Evolutionary conservation across 2,329 filamentous ascomycete genomes (phyloP).

Genomic region (Aspergillus sp.): DNA sequence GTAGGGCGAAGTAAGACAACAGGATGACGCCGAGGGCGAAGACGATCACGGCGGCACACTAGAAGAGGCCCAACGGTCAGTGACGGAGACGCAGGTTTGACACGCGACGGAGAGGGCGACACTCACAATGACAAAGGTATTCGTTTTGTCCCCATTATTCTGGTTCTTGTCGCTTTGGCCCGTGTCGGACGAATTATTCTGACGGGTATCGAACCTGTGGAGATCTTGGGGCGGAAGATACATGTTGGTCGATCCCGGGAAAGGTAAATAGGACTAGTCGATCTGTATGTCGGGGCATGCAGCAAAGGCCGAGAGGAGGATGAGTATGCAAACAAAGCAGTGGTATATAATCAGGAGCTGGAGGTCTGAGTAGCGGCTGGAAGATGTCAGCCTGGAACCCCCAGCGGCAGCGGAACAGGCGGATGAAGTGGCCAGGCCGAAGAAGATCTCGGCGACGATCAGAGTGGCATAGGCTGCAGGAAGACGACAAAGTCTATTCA

Average conservation of each 20-base stretch:
- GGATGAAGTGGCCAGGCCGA: conserved; percentile 6
- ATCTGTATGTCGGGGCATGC: background rate
- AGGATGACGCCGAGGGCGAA: conserved; percentile 30
- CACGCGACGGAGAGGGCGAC: background rate
- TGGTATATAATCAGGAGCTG: background rate
- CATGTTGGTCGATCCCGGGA: conserved; percentile 12
- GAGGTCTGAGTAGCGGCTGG: background rate
- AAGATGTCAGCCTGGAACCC: background rate
- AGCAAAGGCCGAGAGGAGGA: background rate
- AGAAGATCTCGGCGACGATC: conserved; percentile 4
- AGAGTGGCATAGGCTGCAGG: background rate
- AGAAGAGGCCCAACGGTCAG: conserved; percentile 9
- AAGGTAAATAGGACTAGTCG: background rate
- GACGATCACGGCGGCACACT: conserved; percentile 31
- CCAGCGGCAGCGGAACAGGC: conserved; percentile 4
- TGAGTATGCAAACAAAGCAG: background rate
- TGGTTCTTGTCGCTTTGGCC: background rate
- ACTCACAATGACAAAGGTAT: conserved; percentile 32
- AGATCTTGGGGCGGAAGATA: conserved; percentile 18
- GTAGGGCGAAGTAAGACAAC: conserved; percentile 37
- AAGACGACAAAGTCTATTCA: background rate
- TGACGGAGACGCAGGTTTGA: background rate
- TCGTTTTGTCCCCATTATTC: conserved; percentile 16
- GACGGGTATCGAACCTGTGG: conserved; percentile 17
- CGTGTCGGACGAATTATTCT: conserved; percentile 4